Evolutionary conservation across 2,329 filamentous ascomycete species (phyloP), one percentile per base, ranked within the genome.

Genomic region (Epichloe coenophiala): DNA sequence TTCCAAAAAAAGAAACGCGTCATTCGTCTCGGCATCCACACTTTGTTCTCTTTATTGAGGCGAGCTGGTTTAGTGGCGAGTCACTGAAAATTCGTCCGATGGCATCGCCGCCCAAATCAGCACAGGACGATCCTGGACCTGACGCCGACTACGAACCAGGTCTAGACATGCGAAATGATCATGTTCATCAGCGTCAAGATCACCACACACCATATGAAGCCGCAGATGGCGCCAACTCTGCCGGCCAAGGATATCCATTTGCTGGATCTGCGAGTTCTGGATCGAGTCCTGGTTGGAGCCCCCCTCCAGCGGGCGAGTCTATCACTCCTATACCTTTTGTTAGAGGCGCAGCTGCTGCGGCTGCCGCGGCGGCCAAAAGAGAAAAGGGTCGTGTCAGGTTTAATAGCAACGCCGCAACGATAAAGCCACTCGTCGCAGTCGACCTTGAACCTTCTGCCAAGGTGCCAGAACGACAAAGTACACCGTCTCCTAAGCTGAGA

Each of bases 341-440:
- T 19, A 33, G 39, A 31, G 23, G 19, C 37, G 23, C 13, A 23
- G 17, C 50, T 19, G 31, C 42, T 11, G 36, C 13, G 7, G 49
- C 33, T 2, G 37, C 51, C 0, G 52, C 45, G 3, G 47, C 42
- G 17, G 17, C 17, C n/a, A 71, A 64, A 56, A 70, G 65, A 46
- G 71, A 74, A 53, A 74, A 72, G 55, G 70, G 68, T 3, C 68
- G 72, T 31, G 72, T 74, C 31, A 66, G 71, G 6, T 74, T 74
- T 56, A 74, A 74, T 57, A 74, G 71, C 60, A 68, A 64, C 51
- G 68, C 70, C 31, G 68, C 58, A 17, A 61, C 58, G 19, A 63
- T 57, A 40, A 63, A 54, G 52, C 64, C 57, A 45, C 60, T 55
- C 11, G 49, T 55, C 9, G 49, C 53, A 23, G 45, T 49, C 43